A percentile compares a stretch with the other conserved stretches of the same genome.
phyloP scores from a whole-genome alignment of 2,329 filamentous ascomycete genomes.

The Pseudocercospora eumusae region DNA sequence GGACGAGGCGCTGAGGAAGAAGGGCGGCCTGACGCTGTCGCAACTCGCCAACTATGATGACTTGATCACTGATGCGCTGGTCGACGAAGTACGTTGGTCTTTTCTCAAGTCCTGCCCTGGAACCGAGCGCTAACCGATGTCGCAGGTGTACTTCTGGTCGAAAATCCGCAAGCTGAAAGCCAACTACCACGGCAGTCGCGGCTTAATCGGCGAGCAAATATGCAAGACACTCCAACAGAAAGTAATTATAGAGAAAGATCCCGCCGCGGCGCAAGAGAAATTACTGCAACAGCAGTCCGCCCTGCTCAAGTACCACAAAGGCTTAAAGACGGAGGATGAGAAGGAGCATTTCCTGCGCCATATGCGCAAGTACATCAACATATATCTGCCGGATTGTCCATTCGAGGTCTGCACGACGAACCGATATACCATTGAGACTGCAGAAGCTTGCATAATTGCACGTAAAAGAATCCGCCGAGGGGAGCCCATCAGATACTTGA shows the following conservation, averaged over 20 bases:
- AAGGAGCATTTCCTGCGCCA: conserved; percentile 84
- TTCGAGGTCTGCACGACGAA: conserved; percentile 95
- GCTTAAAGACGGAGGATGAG: conserved; percentile 69
- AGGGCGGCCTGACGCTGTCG: conserved; percentile 75
- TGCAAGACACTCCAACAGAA: conserved; percentile 62
- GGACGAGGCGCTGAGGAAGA: conserved; percentile 55
- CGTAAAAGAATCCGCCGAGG: conserved; percentile 76
- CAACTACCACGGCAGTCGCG: conserved; percentile 83
- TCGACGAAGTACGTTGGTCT: conserved; percentile 76
- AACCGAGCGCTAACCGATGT: conserved; percentile 13
- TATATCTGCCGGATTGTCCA: conserved; percentile 89
- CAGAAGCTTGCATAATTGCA: conserved; percentile 85
- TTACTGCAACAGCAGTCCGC: conserved; percentile 69
- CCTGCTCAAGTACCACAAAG: conserved; percentile 68
- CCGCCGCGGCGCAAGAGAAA: conserved; percentile 68
- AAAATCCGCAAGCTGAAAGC: conserved; percentile 88
- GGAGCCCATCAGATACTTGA: conserved; percentile 86
- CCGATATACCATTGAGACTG: conserved; percentile 85
- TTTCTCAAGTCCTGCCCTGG: conserved; percentile 3
- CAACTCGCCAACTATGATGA: conserved; percentile 94
- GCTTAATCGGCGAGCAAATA: conserved; percentile 67
- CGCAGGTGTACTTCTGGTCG: conserved; percentile 91
- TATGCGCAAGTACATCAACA: conserved; percentile 84
- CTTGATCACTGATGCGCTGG: conserved; percentile 87
- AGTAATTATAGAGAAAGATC: conserved; percentile 73